These are phyloP conservation scores for Pythium guiyangense DNA, from an alignment of 352 stramenopile genomes.

Conservation along the genomic window DNA sequence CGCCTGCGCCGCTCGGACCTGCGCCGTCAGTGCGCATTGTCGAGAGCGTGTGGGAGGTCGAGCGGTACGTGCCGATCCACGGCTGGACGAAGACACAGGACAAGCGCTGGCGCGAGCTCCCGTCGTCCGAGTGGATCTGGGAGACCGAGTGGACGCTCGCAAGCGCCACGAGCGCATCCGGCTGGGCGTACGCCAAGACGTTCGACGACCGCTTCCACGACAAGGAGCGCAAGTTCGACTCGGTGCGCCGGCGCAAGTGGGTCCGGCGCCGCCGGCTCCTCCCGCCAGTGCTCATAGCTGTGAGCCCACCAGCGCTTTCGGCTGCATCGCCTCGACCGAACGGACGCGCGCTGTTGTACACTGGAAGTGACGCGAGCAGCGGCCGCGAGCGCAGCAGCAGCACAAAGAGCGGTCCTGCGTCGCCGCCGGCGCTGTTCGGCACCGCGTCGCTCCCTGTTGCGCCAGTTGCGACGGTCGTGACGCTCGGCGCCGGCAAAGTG, in stretches of 20 bases:
- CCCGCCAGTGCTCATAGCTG: conserved; percentile 33
- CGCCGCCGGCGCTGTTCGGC: conserved; percentile 14
- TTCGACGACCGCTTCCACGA: conserved; percentile 70
- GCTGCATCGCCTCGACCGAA: background rate
- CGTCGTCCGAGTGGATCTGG: conserved; percentile 81
- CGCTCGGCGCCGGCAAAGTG: conserved; percentile 27
- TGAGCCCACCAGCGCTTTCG: background rate
- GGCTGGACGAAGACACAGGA: conserved; percentile 60
- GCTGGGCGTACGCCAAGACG: conserved; percentile 67
- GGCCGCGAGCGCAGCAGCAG: background rate
- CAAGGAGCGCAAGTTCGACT: conserved; percentile 75
- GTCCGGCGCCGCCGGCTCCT: conserved; percentile 54
- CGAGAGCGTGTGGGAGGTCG: conserved; percentile 66
- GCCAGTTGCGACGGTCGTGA: conserved; percentile 10
- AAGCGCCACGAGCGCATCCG: background rate
- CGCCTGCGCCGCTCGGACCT: background rate
- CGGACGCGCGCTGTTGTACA: background rate
- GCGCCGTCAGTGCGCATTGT: conserved; percentile 38
- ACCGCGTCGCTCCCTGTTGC: conserved; percentile 15
- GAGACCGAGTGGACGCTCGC: conserved; percentile 61
- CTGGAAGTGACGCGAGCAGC: background rate
- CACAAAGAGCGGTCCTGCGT: background rate
- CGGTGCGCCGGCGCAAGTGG: conserved; percentile 63
- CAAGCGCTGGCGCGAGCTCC: conserved; percentile 53
- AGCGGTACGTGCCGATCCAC: conserved; percentile 69